These are phyloP conservation scores for Fusarium nelsonii DNA, from an alignment of 2,329 filamentous ascomycete species.

Conservation along the genomic window DNA sequence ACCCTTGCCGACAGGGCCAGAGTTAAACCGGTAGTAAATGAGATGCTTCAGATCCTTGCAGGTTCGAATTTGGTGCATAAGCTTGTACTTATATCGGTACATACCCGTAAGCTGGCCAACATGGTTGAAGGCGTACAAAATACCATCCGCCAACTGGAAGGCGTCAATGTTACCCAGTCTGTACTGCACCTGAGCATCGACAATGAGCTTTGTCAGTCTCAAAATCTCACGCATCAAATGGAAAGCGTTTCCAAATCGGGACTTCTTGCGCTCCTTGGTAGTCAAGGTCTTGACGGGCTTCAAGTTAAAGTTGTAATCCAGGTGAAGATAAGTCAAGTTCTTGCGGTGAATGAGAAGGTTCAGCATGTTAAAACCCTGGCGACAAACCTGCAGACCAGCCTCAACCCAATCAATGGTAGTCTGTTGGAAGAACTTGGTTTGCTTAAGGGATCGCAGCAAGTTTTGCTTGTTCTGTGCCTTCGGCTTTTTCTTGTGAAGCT, in stretches of 20 bases:
- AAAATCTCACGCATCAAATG: slow-evolving; percentile 99
- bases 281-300: slow-evolving; percentile 99
- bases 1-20: slow-evolving; percentile 94
- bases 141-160: slow-evolving; percentile 97
- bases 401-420: slow-evolving; percentile 99
- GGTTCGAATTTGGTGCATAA: slow-evolving; percentile 99
- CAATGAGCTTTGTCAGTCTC: slow-evolving; percentile 94
- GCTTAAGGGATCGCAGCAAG: slow-evolving; percentile 87
- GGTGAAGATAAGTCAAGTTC: slow-evolving; percentile 96
- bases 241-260: slow-evolving; percentile 98
- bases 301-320: slow-evolving; percentile 99
- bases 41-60: slow-evolving; percentile 99
- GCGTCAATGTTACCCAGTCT: slow-evolving; percentile 97
- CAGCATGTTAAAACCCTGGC: slow-evolving; percentile 99
- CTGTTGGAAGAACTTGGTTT: slow-evolving; percentile 99
- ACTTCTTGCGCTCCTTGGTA: slow-evolving; percentile 99
- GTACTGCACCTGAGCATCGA: slow-evolving; percentile 98
- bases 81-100: slow-evolving; percentile 99
- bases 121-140: slow-evolving; percentile 99
- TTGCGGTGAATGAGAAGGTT: slow-evolving; percentile 98
- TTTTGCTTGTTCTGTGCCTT: slow-evolving; percentile 97
- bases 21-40: slow-evolving; percentile 99
- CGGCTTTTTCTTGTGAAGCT: slow-evolving; percentile 93
- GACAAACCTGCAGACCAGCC: slow-evolving; percentile 96
- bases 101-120: slow-evolving; percentile 98